Conservation (phyloP, 208 protist genomes). For the Acanthamoeba sp. region DNA sequence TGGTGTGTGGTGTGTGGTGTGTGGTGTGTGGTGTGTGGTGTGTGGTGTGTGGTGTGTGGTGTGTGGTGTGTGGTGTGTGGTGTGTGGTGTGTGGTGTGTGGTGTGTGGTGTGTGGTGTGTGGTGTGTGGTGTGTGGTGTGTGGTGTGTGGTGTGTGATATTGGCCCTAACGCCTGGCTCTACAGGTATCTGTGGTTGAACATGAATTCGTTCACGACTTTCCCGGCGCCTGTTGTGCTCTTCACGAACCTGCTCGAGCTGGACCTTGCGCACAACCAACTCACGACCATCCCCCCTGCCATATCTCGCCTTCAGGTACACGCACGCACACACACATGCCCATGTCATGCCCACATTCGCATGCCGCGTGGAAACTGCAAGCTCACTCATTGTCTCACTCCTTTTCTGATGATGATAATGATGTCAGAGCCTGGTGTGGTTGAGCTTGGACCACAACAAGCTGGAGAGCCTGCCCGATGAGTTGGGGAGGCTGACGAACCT, state of each 20-base stretch:
- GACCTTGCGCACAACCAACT: neutral
- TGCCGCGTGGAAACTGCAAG: no score
- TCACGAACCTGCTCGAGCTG: slow-evolving; percentile 6
- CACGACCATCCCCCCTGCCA: neutral
- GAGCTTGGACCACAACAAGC: neutral
- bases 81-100: no score
- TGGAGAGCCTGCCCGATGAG: neutral
- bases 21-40: no score
- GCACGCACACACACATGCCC: no score
- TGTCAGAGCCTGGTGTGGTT: neutral
- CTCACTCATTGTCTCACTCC: neutral
- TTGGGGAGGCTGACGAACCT: neutral
- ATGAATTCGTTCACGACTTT: neutral
- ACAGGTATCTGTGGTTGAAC: neutral
- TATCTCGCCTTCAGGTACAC: neutral
- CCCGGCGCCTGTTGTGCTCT: neutral
- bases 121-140: no score
- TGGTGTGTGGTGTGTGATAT: no score
- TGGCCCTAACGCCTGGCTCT: neutral
- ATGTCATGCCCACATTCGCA: neutral
- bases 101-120: no score
- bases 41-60: no score
- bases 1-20: no score
- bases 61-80: no score
- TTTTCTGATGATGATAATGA: neutral